Conservation (phyloP, 495 filamentous ascomycete genomes). For the Penicillium longicatenatum region DNA sequence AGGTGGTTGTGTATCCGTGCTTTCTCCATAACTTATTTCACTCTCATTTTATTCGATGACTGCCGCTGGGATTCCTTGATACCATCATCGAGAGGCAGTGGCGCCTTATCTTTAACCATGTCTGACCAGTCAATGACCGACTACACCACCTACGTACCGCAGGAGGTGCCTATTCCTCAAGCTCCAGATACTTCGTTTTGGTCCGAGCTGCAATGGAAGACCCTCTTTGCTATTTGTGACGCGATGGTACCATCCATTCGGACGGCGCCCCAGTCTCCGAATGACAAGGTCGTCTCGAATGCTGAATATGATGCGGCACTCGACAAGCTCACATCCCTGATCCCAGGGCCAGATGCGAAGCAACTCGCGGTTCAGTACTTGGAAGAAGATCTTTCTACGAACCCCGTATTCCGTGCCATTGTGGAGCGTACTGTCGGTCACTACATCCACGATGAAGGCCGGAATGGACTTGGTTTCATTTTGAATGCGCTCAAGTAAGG, state of each 20-base stretch:
- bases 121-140: constrained; percentile 20
- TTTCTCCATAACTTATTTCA: neutral
- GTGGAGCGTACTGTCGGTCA: constrained; percentile 47
- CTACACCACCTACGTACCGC: constrained; percentile 37
- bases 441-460: constrained; percentile 48
- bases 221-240: constrained; percentile 56
- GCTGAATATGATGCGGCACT: constrained; percentile 38
- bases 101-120: constrained; percentile 19
- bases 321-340: constrained; percentile 27
- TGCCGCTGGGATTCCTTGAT: neutral
- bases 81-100: neutral
- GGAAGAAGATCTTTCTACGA: constrained; percentile 50
- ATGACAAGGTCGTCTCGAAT: constrained; percentile 37
- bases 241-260: constrained; percentile 56
- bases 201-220: constrained; percentile 55
- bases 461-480: constrained; percentile 52
- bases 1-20: neutral
- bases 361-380: constrained; percentile 45
- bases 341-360: constrained; percentile 33
- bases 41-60: neutral
- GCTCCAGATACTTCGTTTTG: constrained; percentile 41
- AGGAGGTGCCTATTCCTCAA: constrained; percentile 48
- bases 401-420: constrained; percentile 45
- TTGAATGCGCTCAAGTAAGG: constrained; percentile 57
- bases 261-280: constrained; percentile 28